Evolutionary conservation across 768 basidiomycete species (phyloP).

Genomic region (Hortiboletus flavorubellus): DNA sequence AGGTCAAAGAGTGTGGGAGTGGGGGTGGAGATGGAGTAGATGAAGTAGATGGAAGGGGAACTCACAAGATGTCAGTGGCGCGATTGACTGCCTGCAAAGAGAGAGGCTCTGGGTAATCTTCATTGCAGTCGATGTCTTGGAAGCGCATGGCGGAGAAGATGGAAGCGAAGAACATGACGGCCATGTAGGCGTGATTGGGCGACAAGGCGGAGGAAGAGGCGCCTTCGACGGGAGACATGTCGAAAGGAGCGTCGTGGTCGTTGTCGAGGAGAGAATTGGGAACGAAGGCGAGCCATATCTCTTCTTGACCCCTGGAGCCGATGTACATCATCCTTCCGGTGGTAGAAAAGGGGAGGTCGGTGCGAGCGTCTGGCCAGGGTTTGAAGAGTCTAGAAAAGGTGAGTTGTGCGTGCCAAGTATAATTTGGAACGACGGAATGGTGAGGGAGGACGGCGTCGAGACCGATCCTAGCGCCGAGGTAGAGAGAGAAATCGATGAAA

Average conservation of each 20-base stretch:
- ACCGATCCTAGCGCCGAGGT: background rate
- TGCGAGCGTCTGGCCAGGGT: background rate
- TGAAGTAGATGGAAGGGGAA: too few species aligned
- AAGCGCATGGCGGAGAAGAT: background rate
- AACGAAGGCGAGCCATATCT: background rate
- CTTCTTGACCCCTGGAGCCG: background rate
- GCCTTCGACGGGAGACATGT: conserved; percentile 1
- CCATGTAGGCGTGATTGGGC: background rate
- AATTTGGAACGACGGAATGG: background rate
- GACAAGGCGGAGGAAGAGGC: background rate
- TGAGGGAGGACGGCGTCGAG: background rate
- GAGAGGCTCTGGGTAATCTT: background rate
- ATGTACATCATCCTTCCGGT: background rate
- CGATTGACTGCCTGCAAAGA: too few species aligned
- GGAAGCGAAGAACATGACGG: background rate
- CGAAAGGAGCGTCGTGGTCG: background rate
- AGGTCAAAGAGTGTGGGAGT: too few species aligned
- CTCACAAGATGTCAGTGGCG: background rate
- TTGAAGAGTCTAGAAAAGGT: background rate
- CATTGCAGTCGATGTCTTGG: background rate
- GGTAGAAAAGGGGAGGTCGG: background rate
- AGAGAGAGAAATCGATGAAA: background rate
- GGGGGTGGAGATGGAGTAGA: too few species aligned
- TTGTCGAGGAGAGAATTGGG: background rate
- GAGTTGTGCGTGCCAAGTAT: background rate